These are phyloP conservation scores for Chaetomium sp. DNA, from an alignment of 2,329 filamentous ascomycete genomes.

Conservation along the genomic window DNA sequence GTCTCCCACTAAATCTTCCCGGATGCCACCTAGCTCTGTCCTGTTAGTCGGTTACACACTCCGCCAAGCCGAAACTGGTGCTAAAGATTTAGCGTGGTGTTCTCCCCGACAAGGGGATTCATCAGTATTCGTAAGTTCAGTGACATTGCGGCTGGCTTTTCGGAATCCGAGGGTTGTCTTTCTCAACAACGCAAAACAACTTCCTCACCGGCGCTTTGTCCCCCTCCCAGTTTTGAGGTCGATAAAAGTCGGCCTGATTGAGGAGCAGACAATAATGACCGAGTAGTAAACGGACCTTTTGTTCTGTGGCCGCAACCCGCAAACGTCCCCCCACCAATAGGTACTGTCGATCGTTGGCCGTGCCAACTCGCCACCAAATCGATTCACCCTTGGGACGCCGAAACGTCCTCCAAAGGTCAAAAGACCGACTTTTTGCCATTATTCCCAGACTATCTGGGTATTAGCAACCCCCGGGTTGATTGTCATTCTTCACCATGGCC, in stretches of 20 bases:
- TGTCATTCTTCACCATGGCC: constrained; percentile 49
- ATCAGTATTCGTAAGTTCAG: constrained; percentile 1
- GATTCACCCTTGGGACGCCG: neutral
- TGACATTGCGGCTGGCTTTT: constrained; percentile 12
- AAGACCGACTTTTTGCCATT: neutral
- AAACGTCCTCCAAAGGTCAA: neutral
- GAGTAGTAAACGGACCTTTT: constrained; percentile 16
- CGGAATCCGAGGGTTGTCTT: neutral
- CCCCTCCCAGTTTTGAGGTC: neutral
- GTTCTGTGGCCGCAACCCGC: constrained; percentile 19
- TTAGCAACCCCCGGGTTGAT: neutral
- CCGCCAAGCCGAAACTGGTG: constrained; percentile 7
- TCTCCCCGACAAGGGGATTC: neutral
- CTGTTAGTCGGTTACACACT: neutral
- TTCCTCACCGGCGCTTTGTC: neutral
- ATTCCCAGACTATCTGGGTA: neutral
- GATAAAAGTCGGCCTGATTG: neutral
- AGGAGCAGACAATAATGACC: constrained; percentile 20
- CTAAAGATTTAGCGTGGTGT: constrained; percentile 9
- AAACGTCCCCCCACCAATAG: constrained; percentile 22
- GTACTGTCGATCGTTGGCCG: constrained; percentile 22
- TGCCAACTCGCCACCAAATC: constrained; percentile 19
- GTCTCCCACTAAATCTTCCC: neutral
- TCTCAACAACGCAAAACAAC: neutral
- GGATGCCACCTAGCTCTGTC: too few relatives aligned